Evolutionary conservation across 768 basidiomycete genomes (phyloP), one percentile per base, ranked within the genome.

Genomic region (Auriscalpium orientale): DNA sequence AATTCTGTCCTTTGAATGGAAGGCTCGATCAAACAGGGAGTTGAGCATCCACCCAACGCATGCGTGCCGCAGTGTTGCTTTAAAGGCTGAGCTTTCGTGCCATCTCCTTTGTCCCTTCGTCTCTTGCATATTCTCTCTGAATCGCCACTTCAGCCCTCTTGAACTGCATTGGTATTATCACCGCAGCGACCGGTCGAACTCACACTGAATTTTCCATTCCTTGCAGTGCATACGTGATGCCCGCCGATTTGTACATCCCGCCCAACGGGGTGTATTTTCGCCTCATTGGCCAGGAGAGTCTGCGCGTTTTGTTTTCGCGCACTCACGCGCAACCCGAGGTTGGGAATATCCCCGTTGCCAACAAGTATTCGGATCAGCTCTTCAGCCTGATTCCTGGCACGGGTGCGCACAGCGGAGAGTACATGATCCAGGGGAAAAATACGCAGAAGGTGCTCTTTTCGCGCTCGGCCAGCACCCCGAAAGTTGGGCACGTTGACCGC

Each of bases 301-400:
- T 35, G 28, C 21, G 38, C 43, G 49, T 44, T 36, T 18, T 56
- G n/a, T 56, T 2, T 50, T 56, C 56, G 9, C 56, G 56, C 56
- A 52, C 18, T 50, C 18, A 35, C 10, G n/a, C 33, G 10, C 10
- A 51, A 20, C 49, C 55, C 15, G 13, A 38, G 21, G 36, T 56
- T 16, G 36, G 38, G 8, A 49, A 56, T 20, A 15, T 8, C 11
- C 13, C n/a, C 16, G 50, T 44, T 13, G 15, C 15, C 28, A 16
- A 33, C 22, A 35, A 28, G 22, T 12, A 22, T 28, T 4, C 11
- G 11, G 46, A 47, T 12, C n/a, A 52, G 50, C 18, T 13, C 33
- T 56, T 51, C 49, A 56, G 50, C n/a, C 49, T 56, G 38, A 36
- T 51, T 35, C 40, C 51, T 18, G 56, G 51, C 22, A 28, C 49